A percentile compares a stretch with the other conserved stretches of the same genome.
These are phyloP conservation scores for Neonectria ditissima DNA, from an alignment of 2,329 filamentous ascomycete species.

Conservation along the genomic window DNA sequence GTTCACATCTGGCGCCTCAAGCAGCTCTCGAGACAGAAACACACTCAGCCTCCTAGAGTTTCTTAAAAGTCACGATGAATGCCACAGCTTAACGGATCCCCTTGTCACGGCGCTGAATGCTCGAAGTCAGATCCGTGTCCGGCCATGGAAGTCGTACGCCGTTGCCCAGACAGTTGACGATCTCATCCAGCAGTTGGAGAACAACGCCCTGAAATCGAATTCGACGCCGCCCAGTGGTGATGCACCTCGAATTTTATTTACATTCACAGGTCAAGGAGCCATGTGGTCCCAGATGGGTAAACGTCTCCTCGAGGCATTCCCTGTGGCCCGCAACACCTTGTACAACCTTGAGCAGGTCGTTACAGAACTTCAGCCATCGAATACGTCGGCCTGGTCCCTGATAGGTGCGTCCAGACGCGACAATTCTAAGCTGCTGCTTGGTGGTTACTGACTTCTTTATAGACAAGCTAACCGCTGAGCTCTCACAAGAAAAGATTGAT, in stretches of 20 bases:
- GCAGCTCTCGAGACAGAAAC: slow-evolving; percentile 35
- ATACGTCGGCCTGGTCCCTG: slow-evolving; percentile 27
- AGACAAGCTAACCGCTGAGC: slow-evolving; percentile 35
- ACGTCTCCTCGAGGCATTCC: slow-evolving; percentile 37
- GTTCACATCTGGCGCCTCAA: slow-evolving; percentile 36
- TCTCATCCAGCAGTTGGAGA: slow-evolving; percentile 35
- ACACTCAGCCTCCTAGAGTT: slow-evolving; percentile 31
- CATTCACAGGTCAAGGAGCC: slow-evolving; percentile 38
- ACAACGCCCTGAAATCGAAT: slow-evolving; percentile 35
- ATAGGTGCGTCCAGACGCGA: slow-evolving; percentile 13
- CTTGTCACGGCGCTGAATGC: slow-evolving; percentile 36
- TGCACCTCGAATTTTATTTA: slow-evolving; percentile 25
- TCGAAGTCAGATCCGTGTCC: slow-evolving; percentile 36
- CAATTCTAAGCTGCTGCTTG: background rate
- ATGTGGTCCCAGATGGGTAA: slow-evolving; percentile 42
- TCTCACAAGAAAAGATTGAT: slow-evolving; percentile 33
- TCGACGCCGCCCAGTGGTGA: slow-evolving; percentile 12
- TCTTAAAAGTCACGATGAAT: slow-evolving; percentile 30
- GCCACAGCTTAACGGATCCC: slow-evolving; percentile 24
- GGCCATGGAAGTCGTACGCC: slow-evolving; percentile 39
- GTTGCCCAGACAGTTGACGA: slow-evolving; percentile 36
- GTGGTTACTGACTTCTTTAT: slow-evolving; percentile 11
- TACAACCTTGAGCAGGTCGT: slow-evolving; percentile 31
- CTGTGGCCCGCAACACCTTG: slow-evolving; percentile 37
- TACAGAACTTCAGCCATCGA: slow-evolving; percentile 25